Conservation (phyloP, 108 stramenopile genomes). For the Fragilaria crotonensis region DNA sequence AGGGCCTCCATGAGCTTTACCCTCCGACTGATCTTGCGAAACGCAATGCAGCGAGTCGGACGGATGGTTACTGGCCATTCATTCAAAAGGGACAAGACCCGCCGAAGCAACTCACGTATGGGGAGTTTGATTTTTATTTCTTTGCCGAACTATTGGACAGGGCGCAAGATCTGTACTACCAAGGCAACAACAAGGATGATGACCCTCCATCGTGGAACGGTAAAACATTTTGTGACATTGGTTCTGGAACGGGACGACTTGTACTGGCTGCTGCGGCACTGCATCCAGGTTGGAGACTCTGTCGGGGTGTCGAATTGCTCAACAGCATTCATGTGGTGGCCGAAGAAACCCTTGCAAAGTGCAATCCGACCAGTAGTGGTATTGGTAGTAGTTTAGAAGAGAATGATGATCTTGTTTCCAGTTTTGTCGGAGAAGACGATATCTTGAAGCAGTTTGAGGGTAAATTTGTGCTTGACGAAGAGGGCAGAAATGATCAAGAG, state of each 20-base stretch:
- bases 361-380: conserved; percentile 8
- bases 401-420: not conserved
- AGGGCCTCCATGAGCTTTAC: conserved; percentile 45
- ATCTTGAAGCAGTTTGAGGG: not conserved
- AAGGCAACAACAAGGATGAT: not conserved
- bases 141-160: conserved; percentile 55
- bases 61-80: conserved; percentile 80
- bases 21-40: conserved; percentile 41
- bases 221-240: conserved; percentile 65
- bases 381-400: too few species aligned
- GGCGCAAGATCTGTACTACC: conserved; percentile 22
- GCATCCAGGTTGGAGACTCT: conserved; percentile 43
- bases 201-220: conserved; percentile 14
- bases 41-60: conserved; percentile 64
- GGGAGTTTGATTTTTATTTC: conserved; percentile 74
- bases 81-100: conserved; percentile 57
- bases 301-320: conserved; percentile 63
- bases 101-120: conserved; percentile 62
- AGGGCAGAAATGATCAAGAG: not conserved
- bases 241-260: conserved; percentile 71
- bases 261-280: conserved; percentile 66
- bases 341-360: conserved; percentile 22
- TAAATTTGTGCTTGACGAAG: not conserved
- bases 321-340: conserved; percentile 47
- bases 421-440: not conserved